Evolutionary conservation across 495 filamentous ascomycete genomes (phyloP).

Genomic region (Talaromyces nanjingensis): DNA sequence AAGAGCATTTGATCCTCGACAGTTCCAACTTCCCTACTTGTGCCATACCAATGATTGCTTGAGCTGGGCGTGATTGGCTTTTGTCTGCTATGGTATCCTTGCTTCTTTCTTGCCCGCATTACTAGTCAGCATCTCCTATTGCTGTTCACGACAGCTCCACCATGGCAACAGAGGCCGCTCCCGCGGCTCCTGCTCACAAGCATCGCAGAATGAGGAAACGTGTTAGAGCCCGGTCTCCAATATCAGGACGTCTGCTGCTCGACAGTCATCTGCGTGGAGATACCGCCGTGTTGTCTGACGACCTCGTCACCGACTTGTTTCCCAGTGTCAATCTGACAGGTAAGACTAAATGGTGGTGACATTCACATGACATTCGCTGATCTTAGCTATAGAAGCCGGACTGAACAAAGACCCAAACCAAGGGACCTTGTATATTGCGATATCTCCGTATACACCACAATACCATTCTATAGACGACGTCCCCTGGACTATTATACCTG

Average conservation of each 20-base stretch:
- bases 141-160: not conserved
- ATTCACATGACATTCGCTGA: not conserved
- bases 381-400: conserved; percentile 5
- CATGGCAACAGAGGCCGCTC: not conserved
- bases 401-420: conserved; percentile 15
- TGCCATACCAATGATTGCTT: not conserved
- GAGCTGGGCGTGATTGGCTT: not conserved
- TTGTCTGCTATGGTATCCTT: not conserved
- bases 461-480: conserved; percentile 51
- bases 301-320: conserved; percentile 78
- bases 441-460: conserved; percentile 72
- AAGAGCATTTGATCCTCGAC: not conserved
- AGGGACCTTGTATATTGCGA: conserved; percentile 57
- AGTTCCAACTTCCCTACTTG: not conserved
- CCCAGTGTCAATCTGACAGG: conserved; percentile 41
- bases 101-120: not conserved
- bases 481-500: conserved; percentile 80
- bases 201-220: conserved; percentile 2
- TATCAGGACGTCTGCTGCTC: conserved; percentile 58
- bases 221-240: conserved; percentile 25
- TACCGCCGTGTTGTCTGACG: conserved; percentile 77
- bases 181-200: conserved; percentile 1
- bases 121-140: not conserved
- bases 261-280: conserved; percentile 85
- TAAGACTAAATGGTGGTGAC: conserved; percentile 15